phyloP scores from a whole-genome alignment of 768 basidiomycete genomes.

The Hypsizygus marmoreus region DNA sequence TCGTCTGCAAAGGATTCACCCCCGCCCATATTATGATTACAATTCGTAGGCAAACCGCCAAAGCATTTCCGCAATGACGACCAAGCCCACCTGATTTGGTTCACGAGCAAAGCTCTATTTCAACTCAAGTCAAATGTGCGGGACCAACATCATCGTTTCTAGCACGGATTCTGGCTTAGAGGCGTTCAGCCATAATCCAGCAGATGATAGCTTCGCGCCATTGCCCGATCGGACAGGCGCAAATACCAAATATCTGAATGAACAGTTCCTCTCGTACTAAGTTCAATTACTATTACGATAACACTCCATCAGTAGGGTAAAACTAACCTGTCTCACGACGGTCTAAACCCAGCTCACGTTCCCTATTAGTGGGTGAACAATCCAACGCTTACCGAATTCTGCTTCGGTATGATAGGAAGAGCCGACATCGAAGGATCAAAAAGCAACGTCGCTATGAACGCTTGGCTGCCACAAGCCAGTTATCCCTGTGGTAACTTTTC shows the following conservation, averaged over 20 bases:
- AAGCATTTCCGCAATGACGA: conserved; percentile 54
- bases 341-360: no score
- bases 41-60: conserved; percentile 53
- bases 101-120: conserved; percentile 72
- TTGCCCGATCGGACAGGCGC: conserved; percentile 77
- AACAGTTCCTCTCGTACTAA: conserved; percentile 84
- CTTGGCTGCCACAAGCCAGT: conserved; percentile 83
- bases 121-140: conserved; percentile 63
- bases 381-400: no score
- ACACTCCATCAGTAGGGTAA: conserved; percentile 82
- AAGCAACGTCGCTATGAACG: conserved; percentile 77
- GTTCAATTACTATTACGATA: conserved; percentile 76
- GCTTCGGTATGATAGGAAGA: conserved; percentile 19
- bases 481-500: conserved; percentile 80
- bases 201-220: conserved; percentile 81
- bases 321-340: conserved; percentile 86
- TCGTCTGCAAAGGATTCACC: conserved; percentile 80
- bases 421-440: conserved; percentile 18
- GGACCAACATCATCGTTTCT: conserved; percentile 73
- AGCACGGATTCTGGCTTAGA: conserved; percentile 83
- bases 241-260: conserved; percentile 85
- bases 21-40: conserved; percentile 68
- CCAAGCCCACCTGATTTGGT: conserved; percentile 62
- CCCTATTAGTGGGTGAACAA: no score
- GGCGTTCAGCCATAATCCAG: conserved; percentile 85